Evolutionary conservation across 495 filamentous ascomycete genomes (phyloP).

Genomic region (Penicillium chermesinum): DNA sequence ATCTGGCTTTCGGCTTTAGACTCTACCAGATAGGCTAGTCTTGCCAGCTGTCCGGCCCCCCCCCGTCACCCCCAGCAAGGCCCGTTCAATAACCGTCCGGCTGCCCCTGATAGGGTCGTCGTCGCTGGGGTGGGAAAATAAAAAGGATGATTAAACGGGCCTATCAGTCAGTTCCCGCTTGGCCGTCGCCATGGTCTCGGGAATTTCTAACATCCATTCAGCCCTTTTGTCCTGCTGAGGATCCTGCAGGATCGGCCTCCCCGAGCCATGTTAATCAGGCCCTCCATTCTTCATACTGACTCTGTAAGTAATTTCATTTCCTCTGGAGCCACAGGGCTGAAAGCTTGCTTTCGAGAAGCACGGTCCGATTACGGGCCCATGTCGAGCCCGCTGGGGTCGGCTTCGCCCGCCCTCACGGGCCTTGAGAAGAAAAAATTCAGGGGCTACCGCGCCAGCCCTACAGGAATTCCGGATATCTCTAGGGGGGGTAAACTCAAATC

Average conservation of each 20-base stretch:
- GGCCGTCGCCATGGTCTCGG: slow-evolving; percentile 15
- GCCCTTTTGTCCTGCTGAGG: neutral
- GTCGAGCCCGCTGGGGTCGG: neutral
- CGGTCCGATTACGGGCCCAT: neutral
- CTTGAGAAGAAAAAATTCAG: neutral
- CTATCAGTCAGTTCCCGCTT: neutral
- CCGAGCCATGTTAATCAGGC: neutral
- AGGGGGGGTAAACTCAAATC: neutral
- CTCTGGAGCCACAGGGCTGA: neutral
- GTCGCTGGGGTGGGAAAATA: neutral
- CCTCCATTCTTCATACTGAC: neutral
- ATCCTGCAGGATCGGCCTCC: neutral
- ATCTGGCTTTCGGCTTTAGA: slow-evolving; percentile 2
- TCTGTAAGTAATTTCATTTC: neutral
- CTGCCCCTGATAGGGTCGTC: neutral
- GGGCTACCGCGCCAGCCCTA: neutral
- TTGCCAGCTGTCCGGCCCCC: neutral
- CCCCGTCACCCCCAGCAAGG: neutral
- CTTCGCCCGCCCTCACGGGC: neutral
- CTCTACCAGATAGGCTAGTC: neutral
- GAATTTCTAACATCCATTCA: neutral
- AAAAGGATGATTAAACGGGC: slow-evolving; percentile 15
- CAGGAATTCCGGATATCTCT: neutral
- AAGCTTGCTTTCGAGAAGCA: neutral
- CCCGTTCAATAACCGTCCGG: neutral